phyloP scores from a whole-genome alignment of 164 flowering plant species.

The Kalanchoe fedtschenkoi region DNA sequence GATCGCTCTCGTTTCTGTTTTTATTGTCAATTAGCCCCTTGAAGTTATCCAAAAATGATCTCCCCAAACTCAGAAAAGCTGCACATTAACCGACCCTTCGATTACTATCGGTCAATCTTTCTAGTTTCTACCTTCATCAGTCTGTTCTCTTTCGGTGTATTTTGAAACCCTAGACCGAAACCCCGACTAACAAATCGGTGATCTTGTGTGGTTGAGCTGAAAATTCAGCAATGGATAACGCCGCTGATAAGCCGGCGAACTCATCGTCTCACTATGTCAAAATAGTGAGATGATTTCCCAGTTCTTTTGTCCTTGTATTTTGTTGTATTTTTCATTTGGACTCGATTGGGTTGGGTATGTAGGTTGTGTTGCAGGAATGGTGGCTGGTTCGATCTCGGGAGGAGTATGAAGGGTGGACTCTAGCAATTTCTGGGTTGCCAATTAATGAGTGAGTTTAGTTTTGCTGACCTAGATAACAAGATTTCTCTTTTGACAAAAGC shows the following conservation, averaged over 20 bases:
- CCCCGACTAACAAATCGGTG: no score
- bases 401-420: background rate
- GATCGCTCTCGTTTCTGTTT: no score
- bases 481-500: background rate
- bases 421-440: background rate
- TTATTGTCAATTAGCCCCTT: no score
- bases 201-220: no score
- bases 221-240: background rate
- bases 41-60: no score
- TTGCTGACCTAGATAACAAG: background rate
- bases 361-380: background rate
- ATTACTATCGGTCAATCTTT: no score
- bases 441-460: background rate
- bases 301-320: background rate
- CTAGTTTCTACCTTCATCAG: no score
- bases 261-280: background rate
- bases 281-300: background rate
- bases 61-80: no score
- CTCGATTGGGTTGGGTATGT: background rate
- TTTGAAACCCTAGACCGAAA: no score
- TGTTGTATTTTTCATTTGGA: background rate
- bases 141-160: no score
- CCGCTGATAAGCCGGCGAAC: background rate
- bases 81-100: no score
- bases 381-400: background rate